A percentile compares a stretch with the other conserved stretches of the same genome.
Evolutionary conservation across 1,284 basidiomycete genomes (phyloP).

Genomic region (Tylopilus sp.): DNA sequence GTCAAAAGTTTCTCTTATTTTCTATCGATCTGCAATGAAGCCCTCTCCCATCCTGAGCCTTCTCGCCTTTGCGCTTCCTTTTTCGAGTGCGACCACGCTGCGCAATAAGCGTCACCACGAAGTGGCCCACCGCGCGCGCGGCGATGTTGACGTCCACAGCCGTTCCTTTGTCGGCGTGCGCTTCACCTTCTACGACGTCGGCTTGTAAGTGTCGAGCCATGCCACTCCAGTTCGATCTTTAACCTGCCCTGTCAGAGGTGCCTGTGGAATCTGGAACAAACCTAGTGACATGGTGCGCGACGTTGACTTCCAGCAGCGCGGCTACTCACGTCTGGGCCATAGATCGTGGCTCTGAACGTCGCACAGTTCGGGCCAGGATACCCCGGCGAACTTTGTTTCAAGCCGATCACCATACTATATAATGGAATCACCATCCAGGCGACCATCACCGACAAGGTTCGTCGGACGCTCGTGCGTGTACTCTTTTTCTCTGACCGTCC

Average conservation of each 20-base stretch:
- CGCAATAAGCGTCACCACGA: slow-evolving; percentile 38
- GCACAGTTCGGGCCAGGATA: slow-evolving; percentile 56
- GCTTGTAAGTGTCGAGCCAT: slow-evolving; percentile 42
- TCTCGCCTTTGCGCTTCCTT: slow-evolving; percentile 37
- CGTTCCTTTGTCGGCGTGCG: slow-evolving; percentile 30
- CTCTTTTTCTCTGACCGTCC: too few species aligned
- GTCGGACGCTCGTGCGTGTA: slow-evolving; percentile 1
- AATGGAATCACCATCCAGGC: slow-evolving; percentile 58
- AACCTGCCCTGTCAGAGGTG: slow-evolving; percentile 38
- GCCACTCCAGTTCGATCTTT: neutral
- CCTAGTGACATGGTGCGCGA: slow-evolving; percentile 49
- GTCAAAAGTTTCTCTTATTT: slow-evolving; percentile 1
- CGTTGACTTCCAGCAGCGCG: neutral
- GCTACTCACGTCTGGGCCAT: slow-evolving; percentile 6
- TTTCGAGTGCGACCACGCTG: slow-evolving; percentile 33
- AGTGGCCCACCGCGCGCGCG: slow-evolving; percentile 41
- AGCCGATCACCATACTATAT: slow-evolving; percentile 59
- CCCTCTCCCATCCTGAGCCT: slow-evolving; percentile 23
- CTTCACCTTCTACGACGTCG: slow-evolving; percentile 54
- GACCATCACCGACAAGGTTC: slow-evolving; percentile 63
- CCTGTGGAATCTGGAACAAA: slow-evolving; percentile 49
- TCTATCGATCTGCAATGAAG: slow-evolving; percentile 21
- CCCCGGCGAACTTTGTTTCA: slow-evolving; percentile 58
- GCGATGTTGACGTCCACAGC: slow-evolving; percentile 37
- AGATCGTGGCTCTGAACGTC: slow-evolving; percentile 46